phyloP scores from a whole-genome alignment of 2,329 filamentous ascomycete species.

The Calonectria hawksworthii region DNA sequence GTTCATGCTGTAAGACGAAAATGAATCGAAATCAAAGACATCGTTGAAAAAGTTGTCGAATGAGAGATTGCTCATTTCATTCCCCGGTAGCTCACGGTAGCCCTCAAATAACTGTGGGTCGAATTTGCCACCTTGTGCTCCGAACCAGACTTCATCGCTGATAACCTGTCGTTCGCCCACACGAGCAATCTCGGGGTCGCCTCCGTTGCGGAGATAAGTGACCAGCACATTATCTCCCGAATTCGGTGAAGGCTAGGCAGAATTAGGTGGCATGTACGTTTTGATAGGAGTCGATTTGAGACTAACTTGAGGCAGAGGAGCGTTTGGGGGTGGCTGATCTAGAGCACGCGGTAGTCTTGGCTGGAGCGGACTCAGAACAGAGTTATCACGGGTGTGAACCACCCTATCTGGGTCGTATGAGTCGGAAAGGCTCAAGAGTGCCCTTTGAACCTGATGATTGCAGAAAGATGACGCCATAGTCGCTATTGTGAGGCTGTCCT shows the following conservation, averaged over 20 bases:
- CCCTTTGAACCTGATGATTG: background rate
- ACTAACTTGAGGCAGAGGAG: conserved; percentile 52
- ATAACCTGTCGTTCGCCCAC: conserved; percentile 67
- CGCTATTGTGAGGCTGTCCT: background rate
- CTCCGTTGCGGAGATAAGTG: conserved; percentile 72
- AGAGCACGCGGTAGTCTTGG: conserved; percentile 49
- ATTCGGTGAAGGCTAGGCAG: no score
- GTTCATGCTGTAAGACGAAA: no score
- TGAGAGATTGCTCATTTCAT: no score
- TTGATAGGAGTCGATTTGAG: conserved; percentile 53
- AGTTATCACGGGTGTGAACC: conserved; percentile 56
- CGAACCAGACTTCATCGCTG: no score
- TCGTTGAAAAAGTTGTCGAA: no score
- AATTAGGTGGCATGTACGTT: no score
- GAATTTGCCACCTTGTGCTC: no score
- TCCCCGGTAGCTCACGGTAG: no score
- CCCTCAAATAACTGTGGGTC: no score
- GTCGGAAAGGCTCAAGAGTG: conserved; percentile 48
- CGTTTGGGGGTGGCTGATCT: conserved; percentile 55
- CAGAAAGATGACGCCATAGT: background rate
- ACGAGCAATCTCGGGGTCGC: conserved; percentile 74
- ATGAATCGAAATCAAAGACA: no score
- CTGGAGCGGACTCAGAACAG: conserved; percentile 53
- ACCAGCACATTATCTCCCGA: conserved; percentile 79
- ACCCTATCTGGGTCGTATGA: conserved; percentile 62